Percentiles rank a stretch among this genome's conserved stretches.
These are phyloP conservation scores for Lophiostoma macrostomum DNA, from an alignment of 495 filamentous ascomycete genomes.

Conservation along the genomic window DNA sequence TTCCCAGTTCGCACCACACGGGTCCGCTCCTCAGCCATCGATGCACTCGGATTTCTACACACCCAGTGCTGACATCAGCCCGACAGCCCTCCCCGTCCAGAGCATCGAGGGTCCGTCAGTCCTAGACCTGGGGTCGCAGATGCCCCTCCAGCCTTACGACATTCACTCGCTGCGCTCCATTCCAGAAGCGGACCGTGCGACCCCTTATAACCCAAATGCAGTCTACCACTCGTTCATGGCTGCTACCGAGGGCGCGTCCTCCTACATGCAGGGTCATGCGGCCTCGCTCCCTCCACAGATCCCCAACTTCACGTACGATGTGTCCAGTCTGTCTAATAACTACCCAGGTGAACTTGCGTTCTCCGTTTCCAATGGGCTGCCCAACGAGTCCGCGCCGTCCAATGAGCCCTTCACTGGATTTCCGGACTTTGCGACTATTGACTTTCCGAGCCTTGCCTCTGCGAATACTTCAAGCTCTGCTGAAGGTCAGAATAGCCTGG, in stretches of 20 bases:
- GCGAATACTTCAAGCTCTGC: constrained; percentile 18
- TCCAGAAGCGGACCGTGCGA: constrained; percentile 24
- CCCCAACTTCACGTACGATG: constrained; percentile 17
- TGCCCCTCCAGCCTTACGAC: constrained; percentile 27
- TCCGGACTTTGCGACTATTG: constrained; percentile 13
- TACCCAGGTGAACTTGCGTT: constrained; percentile 16
- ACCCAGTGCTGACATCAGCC: constrained; percentile 29
- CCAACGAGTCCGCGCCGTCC: constrained; percentile 9
- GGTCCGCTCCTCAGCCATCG: constrained; percentile 17
- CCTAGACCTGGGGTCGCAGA: constrained; percentile 26
- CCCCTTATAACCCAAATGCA: constrained; percentile 18
- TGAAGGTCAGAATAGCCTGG: constrained; percentile 21
- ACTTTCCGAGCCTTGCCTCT: constrained; percentile 16
- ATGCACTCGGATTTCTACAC: constrained; percentile 22
- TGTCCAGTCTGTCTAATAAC: constrained; percentile 13
- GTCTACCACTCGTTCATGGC: constrained; percentile 32
- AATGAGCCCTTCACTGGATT: constrained; percentile 10
- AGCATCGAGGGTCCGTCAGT: constrained; percentile 28
- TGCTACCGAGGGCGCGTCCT: constrained; percentile 19
- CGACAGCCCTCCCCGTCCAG: constrained; percentile 27
- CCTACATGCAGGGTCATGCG: constrained; percentile 19
- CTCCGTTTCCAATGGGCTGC: constrained; percentile 9
- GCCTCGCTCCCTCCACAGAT: constrained; percentile 18
- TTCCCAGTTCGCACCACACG: constrained; percentile 13
- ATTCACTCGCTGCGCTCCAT: constrained; percentile 33